Percentiles rank a stretch among this genome's conserved stretches.
These are phyloP conservation scores for Pecoramyces ruminantium DNA, from an alignment of 192 early-diverging fungal genomes.

Conservation along the genomic window DNA sequence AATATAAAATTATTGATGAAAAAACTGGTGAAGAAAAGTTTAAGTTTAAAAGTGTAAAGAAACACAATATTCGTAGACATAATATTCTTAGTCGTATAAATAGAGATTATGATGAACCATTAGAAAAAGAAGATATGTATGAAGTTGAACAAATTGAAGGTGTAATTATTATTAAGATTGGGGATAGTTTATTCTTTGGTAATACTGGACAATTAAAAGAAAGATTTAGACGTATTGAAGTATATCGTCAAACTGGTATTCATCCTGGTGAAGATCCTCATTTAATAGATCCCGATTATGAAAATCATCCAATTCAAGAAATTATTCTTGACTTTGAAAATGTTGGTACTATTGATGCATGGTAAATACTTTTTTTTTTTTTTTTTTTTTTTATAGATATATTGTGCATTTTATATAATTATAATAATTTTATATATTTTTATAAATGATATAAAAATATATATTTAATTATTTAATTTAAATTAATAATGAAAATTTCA, in stretches of 20 bases:
- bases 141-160: slow-evolving; percentile 64
- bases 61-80: background rate
- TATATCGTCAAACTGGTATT: slow-evolving; percentile 82
- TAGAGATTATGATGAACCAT: background rate
- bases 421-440: no score
- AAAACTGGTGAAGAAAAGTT: background rate
- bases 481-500: no score
- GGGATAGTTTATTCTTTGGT: slow-evolving; percentile 92
- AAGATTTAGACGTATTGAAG: slow-evolving; percentile 75
- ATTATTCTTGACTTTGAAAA: slow-evolving; percentile 86
- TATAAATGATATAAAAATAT: no score
- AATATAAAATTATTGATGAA: background rate
- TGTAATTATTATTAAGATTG: slow-evolving; percentile 71
- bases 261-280: slow-evolving; percentile 84
- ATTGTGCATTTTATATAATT: no score
- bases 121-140: slow-evolving; percentile 6
- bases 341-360: slow-evolving; percentile 82
- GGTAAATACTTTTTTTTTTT: no score
- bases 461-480: no score
- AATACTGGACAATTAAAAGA: slow-evolving; percentile 95
- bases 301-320: slow-evolving; percentile 15
- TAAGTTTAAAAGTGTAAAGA: background rate
- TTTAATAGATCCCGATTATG: background rate
- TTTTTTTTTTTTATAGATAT: no score
- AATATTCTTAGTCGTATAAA: slow-evolving; percentile 2